A percentile compares a stretch with the other conserved stretches of the same genome.
phyloP scores from a whole-genome alignment of 2,329 filamentous ascomycete species.

The Eutypella sp. region DNA sequence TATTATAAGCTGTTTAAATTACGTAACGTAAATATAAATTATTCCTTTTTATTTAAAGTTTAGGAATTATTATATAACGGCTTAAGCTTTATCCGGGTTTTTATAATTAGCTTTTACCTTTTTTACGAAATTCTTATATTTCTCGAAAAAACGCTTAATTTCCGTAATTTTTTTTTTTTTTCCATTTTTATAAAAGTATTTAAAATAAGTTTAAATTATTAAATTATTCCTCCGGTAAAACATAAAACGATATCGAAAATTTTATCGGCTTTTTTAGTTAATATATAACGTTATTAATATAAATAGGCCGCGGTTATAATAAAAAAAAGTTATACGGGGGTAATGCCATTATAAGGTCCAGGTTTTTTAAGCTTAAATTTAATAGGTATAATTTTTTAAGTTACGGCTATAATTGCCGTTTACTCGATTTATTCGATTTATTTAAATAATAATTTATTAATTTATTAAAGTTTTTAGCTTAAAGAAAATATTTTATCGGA shows the following conservation, averaged over 20 bases:
- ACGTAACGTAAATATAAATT: slow-evolving; percentile 5
- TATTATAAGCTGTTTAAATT: no score
- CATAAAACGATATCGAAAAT: background rate
- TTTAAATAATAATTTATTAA: background rate
- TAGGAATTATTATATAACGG: slow-evolving; percentile 1
- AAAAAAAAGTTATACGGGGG: no score
- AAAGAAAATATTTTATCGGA: background rate
- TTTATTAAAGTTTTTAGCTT: background rate
- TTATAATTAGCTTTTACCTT: background rate
- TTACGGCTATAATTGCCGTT: background rate
- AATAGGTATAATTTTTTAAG: background rate
- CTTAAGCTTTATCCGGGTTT: slow-evolving; percentile 4
- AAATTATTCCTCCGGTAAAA: background rate
- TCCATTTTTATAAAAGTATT: slow-evolving; percentile 4
- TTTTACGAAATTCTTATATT: background rate
- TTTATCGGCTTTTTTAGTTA: slow-evolving; percentile 1
- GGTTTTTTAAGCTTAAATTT: background rate
- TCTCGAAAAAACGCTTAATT: slow-evolving; percentile 1
- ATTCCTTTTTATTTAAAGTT: slow-evolving; percentile 6
- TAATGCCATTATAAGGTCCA: no score
- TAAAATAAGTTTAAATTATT: no score
- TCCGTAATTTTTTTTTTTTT: background rate
- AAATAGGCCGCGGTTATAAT: slow-evolving; percentile 1
- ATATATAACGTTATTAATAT: slow-evolving; percentile 1
- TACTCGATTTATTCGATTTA: background rate